Percentiles rank a stretch among this genome's conserved stretches.
Evolutionary conservation across 257 asterid species (phyloP).

Genomic region (Scutellaria galericulata): DNA sequence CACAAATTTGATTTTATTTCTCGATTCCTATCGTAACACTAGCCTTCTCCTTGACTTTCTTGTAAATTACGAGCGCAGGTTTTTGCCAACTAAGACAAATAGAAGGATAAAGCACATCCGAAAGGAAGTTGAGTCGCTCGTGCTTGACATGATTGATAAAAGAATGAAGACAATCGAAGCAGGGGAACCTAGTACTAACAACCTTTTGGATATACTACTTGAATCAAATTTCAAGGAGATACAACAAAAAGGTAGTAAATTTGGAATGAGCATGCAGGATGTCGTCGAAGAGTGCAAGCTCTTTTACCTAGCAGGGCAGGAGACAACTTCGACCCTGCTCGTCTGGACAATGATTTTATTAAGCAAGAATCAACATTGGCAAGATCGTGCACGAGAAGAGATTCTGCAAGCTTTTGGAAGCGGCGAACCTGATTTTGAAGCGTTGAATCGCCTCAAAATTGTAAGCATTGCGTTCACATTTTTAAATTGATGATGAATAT

Average conservation of each 20-base stretch:
- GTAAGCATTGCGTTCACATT: conserved; percentile 37
- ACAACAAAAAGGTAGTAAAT: conserved; percentile 39
- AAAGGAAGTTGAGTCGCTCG: conserved; percentile 44
- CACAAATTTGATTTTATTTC: no score
- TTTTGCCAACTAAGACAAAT: conserved; percentile 53
- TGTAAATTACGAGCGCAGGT: conserved; percentile 29
- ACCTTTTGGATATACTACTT: conserved; percentile 48
- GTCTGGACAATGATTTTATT: conserved; percentile 25
- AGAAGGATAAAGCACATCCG: conserved; percentile 48
- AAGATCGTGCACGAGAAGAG: conserved; percentile 60
- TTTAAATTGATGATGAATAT: no score
- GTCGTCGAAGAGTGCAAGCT: conserved; percentile 67
- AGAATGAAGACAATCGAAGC: conserved; percentile 47
- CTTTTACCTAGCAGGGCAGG: conserved; percentile 67
- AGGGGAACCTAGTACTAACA: conserved; percentile 44
- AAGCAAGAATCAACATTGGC: conserved; percentile 53
- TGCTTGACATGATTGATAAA: conserved; percentile 44
- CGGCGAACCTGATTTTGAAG: conserved; percentile 45
- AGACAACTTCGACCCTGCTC: conserved; percentile 57
- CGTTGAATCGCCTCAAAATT: conserved; percentile 45
- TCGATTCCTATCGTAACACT: no score
- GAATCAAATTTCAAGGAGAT: conserved; percentile 53
- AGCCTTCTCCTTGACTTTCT: background rate
- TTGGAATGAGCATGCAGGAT: conserved; percentile 49
- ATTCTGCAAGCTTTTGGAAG: conserved; percentile 40